phyloP scores from a whole-genome alignment of 2,329 filamentous ascomycete species.

The Penicillium sp. region DNA sequence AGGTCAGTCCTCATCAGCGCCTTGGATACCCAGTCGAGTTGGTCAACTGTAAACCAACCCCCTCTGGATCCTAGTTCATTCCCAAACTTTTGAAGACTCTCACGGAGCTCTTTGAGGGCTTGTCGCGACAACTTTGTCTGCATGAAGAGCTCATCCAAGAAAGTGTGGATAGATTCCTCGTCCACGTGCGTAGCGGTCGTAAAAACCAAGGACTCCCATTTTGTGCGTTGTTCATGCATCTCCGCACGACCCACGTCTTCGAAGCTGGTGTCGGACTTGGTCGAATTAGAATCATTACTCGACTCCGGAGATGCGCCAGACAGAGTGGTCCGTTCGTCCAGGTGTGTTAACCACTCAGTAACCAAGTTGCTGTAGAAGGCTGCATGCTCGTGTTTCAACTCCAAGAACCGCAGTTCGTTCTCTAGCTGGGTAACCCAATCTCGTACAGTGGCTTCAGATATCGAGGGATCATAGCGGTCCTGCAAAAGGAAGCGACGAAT shows the following conservation, averaged over 20 bases:
- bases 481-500: conserved; percentile 55
- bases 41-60: conserved; percentile 42
- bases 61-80: conserved; percentile 25
- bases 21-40: conserved; percentile 48
- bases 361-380: conserved; percentile 56
- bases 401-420: conserved; percentile 49
- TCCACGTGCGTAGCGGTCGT: conserved; percentile 46
- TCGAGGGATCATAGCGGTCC: conserved; percentile 53
- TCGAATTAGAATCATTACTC: conserved; percentile 14
- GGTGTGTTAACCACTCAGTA: conserved; percentile 52
- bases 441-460: conserved; percentile 47
- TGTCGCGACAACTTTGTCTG: conserved; percentile 41
- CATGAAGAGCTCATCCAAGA: conserved; percentile 53
- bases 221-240: conserved; percentile 53
- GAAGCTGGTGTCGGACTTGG: conserved; percentile 38
- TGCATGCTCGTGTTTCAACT: conserved; percentile 56
- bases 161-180: conserved; percentile 46
- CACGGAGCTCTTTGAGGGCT: conserved; percentile 44
- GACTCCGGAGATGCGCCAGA: conserved; percentile 1
- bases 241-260: conserved; percentile 53
- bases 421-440: conserved; percentile 51
- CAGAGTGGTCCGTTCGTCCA: conserved; percentile 25
- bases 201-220: conserved; percentile 60
- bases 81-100: conserved; percentile 41
- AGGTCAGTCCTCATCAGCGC: conserved; percentile 52